Evolutionary conservation across 2,329 filamentous ascomycete species (phyloP).

Genomic region (Colletotrichum melonis): DNA sequence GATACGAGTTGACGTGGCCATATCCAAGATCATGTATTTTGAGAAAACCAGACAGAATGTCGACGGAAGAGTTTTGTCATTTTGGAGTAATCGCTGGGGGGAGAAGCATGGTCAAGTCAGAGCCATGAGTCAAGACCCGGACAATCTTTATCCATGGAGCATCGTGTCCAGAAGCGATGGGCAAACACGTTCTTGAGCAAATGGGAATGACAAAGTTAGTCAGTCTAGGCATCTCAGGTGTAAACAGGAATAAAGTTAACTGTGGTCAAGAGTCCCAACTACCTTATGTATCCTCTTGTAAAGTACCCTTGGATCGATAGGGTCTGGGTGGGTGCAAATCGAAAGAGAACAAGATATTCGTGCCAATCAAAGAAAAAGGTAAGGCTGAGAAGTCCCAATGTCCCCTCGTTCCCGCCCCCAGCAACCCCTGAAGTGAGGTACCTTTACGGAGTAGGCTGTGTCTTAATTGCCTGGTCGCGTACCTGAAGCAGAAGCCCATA

Average conservation of each 20-base stretch:
- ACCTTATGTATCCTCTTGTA: neutral
- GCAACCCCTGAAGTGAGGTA: neutral
- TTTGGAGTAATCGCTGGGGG: neutral
- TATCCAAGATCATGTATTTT: neutral
- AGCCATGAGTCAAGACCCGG: neutral
- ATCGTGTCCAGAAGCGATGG: neutral
- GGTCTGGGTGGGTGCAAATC: neutral
- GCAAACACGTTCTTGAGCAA: neutral
- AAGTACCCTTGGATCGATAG: neutral
- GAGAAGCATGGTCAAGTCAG: neutral
- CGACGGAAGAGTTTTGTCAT: neutral
- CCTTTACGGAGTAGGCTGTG: neutral
- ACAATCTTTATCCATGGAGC: neutral
- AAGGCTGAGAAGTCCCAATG: neutral
- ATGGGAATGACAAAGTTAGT: neutral
- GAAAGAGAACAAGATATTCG: neutral
- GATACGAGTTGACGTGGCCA: neutral
- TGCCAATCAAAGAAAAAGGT: neutral
- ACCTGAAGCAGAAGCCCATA: conserved; percentile 6
- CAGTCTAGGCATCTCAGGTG: neutral
- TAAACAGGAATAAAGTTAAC: neutral
- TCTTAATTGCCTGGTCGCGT: neutral
- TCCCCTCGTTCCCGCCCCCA: neutral
- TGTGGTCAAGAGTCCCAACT: neutral
- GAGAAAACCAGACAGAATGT: neutral